Evolutionary conservation across 1,139 yeast genomes (phyloP).

Genomic region (Ogataea hybrid): DNA sequence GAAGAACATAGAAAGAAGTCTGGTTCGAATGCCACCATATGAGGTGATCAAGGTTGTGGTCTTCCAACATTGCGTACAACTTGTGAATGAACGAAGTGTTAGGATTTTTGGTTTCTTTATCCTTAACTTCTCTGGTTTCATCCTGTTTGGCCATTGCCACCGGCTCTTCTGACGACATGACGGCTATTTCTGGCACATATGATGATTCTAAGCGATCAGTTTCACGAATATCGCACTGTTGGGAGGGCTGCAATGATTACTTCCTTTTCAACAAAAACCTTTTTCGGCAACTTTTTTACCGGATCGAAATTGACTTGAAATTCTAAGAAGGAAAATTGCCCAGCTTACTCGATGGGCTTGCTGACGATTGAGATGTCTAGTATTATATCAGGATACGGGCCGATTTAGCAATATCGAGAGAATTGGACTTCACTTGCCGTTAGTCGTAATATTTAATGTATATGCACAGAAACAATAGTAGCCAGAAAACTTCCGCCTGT

Average conservation of each 20-base stretch:
- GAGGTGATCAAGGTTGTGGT: slow-evolving; percentile 45
- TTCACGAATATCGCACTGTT: background rate
- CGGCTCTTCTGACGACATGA: slow-evolving; percentile 14
- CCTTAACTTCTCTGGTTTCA: slow-evolving; percentile 2
- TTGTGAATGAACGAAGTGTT: slow-evolving; percentile 57
- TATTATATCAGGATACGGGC: background rate
- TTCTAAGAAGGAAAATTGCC: background rate
- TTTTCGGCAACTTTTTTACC: slow-evolving; percentile 1
- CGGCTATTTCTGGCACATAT: background rate
- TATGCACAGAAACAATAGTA: slow-evolving; percentile 8
- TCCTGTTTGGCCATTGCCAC: slow-evolving; percentile 10
- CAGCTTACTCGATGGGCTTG: background rate
- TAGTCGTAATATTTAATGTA: background rate
- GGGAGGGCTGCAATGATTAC: background rate
- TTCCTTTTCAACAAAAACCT: slow-evolving; percentile 1
- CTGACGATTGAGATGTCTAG: background rate
- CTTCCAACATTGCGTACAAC: slow-evolving; percentile 59
- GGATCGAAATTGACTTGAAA: background rate
- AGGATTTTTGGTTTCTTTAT: slow-evolving; percentile 7
- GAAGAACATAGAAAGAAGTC: slow-evolving; percentile 57
- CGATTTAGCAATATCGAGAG: background rate
- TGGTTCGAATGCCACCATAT: slow-evolving; percentile 79
- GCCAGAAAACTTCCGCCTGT: background rate
- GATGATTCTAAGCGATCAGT: background rate
- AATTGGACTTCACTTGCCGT: background rate